Evolutionary conservation across 495 filamentous ascomycete species (phyloP).

Genomic region (Xylaria acuta): DNA sequence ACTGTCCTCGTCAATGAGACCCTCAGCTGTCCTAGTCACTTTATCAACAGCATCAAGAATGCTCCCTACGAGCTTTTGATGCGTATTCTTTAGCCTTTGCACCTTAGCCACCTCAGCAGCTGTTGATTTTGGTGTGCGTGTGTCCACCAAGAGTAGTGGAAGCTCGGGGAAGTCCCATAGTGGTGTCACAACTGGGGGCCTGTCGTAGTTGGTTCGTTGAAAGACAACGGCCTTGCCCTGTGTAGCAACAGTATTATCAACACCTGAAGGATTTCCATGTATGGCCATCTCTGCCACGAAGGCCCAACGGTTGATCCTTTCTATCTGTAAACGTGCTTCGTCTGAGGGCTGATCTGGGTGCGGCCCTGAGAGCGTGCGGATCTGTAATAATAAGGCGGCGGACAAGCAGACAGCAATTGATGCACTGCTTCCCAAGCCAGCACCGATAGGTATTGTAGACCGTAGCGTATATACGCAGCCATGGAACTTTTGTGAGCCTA

Average conservation of each 20-base stretch:
- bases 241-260: slow-evolving; percentile 96
- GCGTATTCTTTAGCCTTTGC: slow-evolving; percentile 66
- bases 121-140: slow-evolving; percentile 81
- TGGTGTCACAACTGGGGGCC: slow-evolving; percentile 77
- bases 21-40: slow-evolving; percentile 74
- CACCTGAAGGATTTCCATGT: slow-evolving; percentile 93
- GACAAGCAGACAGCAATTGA: slow-evolving; percentile 91
- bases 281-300: slow-evolving; percentile 97
- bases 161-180: slow-evolving; percentile 87
- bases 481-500: slow-evolving; percentile 77
- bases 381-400: slow-evolving; percentile 84
- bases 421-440: slow-evolving; percentile 90
- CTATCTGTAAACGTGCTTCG: slow-evolving; percentile 83
- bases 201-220: slow-evolving; percentile 75
- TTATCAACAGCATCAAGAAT: slow-evolving; percentile 85
- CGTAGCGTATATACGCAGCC: slow-evolving; percentile 89
- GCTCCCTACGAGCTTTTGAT: slow-evolving; percentile 73
- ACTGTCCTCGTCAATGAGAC: slow-evolving; percentile 68
- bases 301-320: slow-evolving; percentile 96
- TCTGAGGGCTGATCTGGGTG: slow-evolving; percentile 84
- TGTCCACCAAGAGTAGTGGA: slow-evolving; percentile 88
- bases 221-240: slow-evolving; percentile 93
- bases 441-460: slow-evolving; percentile 91
- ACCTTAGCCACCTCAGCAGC: slow-evolving; percentile 87
- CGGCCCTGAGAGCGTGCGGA: slow-evolving; percentile 82